Base-by-base conservation (phyloP, 768 basidiomycete genomes). In the Thelephora ganbajun region DNA sequence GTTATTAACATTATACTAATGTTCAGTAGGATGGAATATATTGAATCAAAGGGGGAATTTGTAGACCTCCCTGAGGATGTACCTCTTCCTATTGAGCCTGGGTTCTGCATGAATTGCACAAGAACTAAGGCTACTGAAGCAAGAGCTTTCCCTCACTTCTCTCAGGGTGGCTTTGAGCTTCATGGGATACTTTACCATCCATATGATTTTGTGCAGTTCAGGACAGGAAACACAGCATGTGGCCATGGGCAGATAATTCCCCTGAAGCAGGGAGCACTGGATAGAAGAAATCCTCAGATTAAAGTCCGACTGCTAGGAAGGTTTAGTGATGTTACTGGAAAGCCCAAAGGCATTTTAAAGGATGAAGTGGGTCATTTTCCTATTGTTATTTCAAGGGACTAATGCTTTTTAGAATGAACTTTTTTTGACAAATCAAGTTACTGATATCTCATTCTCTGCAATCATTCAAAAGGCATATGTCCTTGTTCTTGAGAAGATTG, bases 191-290 rank as follows among this genome's bases (percentile, higher is more conserved):
- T 61, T 0, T 87, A 79, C 51, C 86, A 89, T 47, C 44, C 65
- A 0, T 61, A 76, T 37, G 85, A 88, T 34, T 83, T 74, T 51
- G 73, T 76, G 4, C 63, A 79, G 5, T 71, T 79, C 56, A 66
- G 59, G 37, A 54, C 70, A 0, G 59, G 66, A 0, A 51, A 65
- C 1, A 79, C 79, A 0, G 73, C 76, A 1, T 79, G 74, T 3
- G 54, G 70, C 22, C 71, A 86, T 43, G 84, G 74, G 0, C 73
- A 76, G 34, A 66, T 85, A 50, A 54, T 55, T 77, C 47, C 53
- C 46, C 45, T 61, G 53, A 13, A 35, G 46, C 45, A 37, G 50
- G 35, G 51, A 30, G 7, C 26, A 30, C 26, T 30, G 26, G 26
- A 33, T 50, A 26, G 16, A 50, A 56, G 54, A 43, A 47, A 46